These are phyloP conservation scores for Kockovaella imperatae DNA, from an alignment of 768 basidiomycete genomes.

Conservation along the genomic window DNA sequence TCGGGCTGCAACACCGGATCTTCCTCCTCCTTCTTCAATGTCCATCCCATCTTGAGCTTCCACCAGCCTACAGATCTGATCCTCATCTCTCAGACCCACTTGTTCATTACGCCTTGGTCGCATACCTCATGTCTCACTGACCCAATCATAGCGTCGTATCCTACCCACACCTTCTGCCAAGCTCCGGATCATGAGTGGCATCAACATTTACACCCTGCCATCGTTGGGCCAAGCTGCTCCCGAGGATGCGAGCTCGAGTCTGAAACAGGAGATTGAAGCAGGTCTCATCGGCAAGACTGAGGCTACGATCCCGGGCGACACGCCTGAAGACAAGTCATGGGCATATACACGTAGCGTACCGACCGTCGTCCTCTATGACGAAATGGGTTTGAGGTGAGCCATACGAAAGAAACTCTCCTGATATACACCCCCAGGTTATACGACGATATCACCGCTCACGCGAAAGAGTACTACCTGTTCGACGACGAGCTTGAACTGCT, in stretches of 20 bases:
- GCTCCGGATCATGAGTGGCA: neutral
- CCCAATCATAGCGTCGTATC: neutral
- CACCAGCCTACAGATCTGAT: too few relatives aligned
- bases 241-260: neutral
- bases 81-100: too few relatives aligned
- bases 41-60: too few relatives aligned
- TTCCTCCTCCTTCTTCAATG: too few relatives aligned
- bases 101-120: too few relatives aligned
- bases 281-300: conserved; percentile 19
- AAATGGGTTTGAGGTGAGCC: conserved; percentile 60
- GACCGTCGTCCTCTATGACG: conserved; percentile 77
- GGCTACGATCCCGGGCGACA: conserved; percentile 20
- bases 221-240: too few relatives aligned
- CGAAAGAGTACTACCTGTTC: conserved; percentile 71
- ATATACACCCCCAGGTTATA: conserved; percentile 26
- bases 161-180: neutral
- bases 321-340: conserved; percentile 30
- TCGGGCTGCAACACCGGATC: too few relatives aligned
- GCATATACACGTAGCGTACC: conserved; percentile 57
- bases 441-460: conserved; percentile 42
- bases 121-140: neutral
- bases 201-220: conserved; percentile 6
- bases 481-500: conserved; percentile 79
- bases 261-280: conserved; percentile 30
- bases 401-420: neutral